Percentiles rank a stretch among this genome's conserved stretches.
Evolutionary conservation across 192 early-diverging fungal genomes (phyloP).

Genomic region (Coemansia sp.): DNA sequence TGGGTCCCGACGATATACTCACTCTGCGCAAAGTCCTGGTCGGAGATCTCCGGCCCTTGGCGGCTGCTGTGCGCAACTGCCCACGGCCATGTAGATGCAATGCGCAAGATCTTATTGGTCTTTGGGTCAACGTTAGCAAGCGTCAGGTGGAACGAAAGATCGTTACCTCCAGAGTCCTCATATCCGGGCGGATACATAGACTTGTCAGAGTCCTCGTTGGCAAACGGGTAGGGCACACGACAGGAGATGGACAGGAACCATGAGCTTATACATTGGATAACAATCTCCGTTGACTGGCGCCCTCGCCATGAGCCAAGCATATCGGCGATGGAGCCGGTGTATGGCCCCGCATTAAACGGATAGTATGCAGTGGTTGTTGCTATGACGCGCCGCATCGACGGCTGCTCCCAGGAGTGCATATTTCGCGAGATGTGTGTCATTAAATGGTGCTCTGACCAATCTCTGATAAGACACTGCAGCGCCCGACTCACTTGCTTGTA

Average conservation of each 20-base stretch:
- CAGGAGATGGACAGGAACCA: constrained; percentile 50
- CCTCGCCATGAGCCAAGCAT: constrained; percentile 37
- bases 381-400: constrained; percentile 34
- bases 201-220: constrained; percentile 22
- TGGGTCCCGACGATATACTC: neutral
- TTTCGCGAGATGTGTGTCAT: constrained; percentile 52
- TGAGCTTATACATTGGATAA: constrained; percentile 39
- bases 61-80: constrained; percentile 26
- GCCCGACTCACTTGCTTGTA: constrained; percentile 47
- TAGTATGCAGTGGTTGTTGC: constrained; percentile 42
- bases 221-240: constrained; percentile 44
- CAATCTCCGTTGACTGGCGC: constrained; percentile 41
- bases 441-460: constrained; percentile 53
- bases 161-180: constrained; percentile 32
- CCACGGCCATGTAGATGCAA: constrained; percentile 54
- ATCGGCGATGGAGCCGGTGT: constrained; percentile 35
- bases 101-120: constrained; percentile 30
- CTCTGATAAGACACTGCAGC: constrained; percentile 46
- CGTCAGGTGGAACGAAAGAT: constrained; percentile 47
- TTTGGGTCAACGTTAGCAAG: constrained; percentile 42
- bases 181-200: constrained; percentile 33
- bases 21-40: neutral
- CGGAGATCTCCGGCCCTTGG: constrained; percentile 12
- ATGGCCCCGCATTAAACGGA: constrained; percentile 39
- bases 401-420: constrained; percentile 47